Evolutionary conservation across 805 yeast species (phyloP).

Genomic region (Yarrowia yakushimensis): DNA sequence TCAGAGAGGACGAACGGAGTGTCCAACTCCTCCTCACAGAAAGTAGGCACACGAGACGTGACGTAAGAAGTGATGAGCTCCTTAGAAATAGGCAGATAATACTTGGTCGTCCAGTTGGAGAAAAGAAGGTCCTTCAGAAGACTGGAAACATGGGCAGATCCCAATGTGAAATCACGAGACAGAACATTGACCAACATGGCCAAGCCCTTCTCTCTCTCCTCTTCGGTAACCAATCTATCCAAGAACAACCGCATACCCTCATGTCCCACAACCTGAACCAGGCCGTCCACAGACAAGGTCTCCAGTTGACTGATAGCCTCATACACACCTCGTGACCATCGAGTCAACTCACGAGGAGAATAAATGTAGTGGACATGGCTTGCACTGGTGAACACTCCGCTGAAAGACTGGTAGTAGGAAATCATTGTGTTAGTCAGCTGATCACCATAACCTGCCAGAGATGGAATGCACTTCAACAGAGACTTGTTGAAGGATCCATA

Average conservation of each 20-base stretch:
- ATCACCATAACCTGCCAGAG: conserved; percentile 50
- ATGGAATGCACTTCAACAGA: conserved; percentile 57
- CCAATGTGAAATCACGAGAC: conserved; percentile 47
- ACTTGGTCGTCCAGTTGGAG: conserved; percentile 70
- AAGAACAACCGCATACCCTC: conserved; percentile 76
- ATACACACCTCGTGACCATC: conserved; percentile 79
- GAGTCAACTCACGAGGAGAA: conserved; percentile 86
- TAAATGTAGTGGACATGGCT: conserved; percentile 62
- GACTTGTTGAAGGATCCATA: conserved; percentile 59
- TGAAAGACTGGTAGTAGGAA: conserved; percentile 47
- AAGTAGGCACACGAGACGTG: conserved; percentile 59
- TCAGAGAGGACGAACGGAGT: conserved; percentile 59
- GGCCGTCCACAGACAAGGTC: conserved; percentile 41
- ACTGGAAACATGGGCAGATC: conserved; percentile 39
- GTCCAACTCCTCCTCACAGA: conserved; percentile 74
- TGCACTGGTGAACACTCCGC: background rate
- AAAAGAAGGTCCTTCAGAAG: conserved; percentile 56
- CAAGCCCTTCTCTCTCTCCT: conserved; percentile 52
- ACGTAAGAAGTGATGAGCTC: conserved; percentile 53
- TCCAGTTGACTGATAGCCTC: conserved; percentile 46
- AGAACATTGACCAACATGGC: conserved; percentile 36
- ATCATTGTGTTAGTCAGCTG: conserved; percentile 65
- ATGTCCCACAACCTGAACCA: conserved; percentile 71
- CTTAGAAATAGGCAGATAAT: conserved; percentile 54
- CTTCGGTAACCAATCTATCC: conserved; percentile 56